A percentile compares a stretch with the other conserved stretches of the same genome.
Evolutionary conservation across 768 basidiomycete species (phyloP).

Genomic region (Pleurotus tuber-regium): DNA sequence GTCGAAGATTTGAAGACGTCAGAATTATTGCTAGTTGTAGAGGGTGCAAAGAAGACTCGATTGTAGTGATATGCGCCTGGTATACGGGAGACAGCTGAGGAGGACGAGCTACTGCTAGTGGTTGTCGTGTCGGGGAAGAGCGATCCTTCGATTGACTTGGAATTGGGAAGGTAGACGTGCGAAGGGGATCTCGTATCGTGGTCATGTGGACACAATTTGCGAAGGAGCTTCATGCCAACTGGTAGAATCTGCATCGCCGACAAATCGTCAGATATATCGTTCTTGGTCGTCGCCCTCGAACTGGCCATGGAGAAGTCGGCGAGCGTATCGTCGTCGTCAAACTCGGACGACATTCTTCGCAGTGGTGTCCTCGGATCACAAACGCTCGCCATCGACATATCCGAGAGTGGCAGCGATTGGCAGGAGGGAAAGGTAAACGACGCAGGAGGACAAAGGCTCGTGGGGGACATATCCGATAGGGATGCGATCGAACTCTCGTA

Average conservation of each 20-base stretch:
- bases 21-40: neutral
- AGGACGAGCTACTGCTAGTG: neutral
- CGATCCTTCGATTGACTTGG: neutral
- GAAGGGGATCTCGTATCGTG: neutral
- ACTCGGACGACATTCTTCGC: neutral
- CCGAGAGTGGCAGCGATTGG: neutral
- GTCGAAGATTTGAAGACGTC: neutral
- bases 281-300: neutral
- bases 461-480: neutral
- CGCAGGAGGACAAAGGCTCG: neutral
- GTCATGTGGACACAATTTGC: neutral
- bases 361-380: neutral
- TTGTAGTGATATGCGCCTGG: constrained; percentile 4
- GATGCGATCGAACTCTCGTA: constrained; percentile 17
- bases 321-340: constrained; percentile 9
- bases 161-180: neutral
- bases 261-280: neutral
- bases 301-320: constrained; percentile 8
- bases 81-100: neutral
- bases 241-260: neutral
- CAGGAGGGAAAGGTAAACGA: neutral
- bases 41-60: constrained; percentile 6
- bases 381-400: no score
- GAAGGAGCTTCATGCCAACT: neutral
- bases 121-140: neutral